Base-by-base conservation (phyloP, 2,329 filamentous ascomycete genomes). In the Claviceps maximensis region DNA sequence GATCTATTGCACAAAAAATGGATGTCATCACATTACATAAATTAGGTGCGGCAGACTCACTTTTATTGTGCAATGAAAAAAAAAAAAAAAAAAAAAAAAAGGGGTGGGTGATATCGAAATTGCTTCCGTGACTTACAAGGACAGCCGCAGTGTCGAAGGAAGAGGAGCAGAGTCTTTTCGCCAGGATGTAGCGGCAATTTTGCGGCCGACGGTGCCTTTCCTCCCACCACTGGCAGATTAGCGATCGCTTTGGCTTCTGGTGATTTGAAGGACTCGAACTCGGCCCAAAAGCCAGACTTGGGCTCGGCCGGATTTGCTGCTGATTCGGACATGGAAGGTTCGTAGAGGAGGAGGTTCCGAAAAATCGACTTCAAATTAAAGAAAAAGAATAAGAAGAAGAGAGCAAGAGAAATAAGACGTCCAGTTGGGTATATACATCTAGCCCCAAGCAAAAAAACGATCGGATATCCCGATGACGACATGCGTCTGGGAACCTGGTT, bases 101-200 rank as follows among this genome's bases (percentile, higher is more conserved):
- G 4, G 12, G 8, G 7, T 33, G 5, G 12, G 31, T 33, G 2
- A 33, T 12, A 5, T 31, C 36, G 15, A 38, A n/a, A 33, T 10
- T 2, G 7, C 31, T 33, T 12, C 7, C 10, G 2, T 10, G 10
- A 66, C 75, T 63, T 75, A 85, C 84, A 87, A 12, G 84, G 84
- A 69, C 84, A 87, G 36, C 84, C 85, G 63, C 84, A 88, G 64
- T 88, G 84, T 36, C 85, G 74, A 6, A 89, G 72, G 61, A 89
- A 89, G 17, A 80, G 75, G 21, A 89, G 67, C 1, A 89, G 63
- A 0, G 76, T 78, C 0, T 80, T 79, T 59, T 77, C 80, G 25
- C 70, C 68, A 44, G 71, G 66, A 1, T 77, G 75, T n/a, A 85
- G 65, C 8, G 63, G 62, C 6, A 87, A 68, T 55, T 74, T 71